Conservation (phyloP, 768 basidiomycete species). For the Amyloporia xantha region DNA sequence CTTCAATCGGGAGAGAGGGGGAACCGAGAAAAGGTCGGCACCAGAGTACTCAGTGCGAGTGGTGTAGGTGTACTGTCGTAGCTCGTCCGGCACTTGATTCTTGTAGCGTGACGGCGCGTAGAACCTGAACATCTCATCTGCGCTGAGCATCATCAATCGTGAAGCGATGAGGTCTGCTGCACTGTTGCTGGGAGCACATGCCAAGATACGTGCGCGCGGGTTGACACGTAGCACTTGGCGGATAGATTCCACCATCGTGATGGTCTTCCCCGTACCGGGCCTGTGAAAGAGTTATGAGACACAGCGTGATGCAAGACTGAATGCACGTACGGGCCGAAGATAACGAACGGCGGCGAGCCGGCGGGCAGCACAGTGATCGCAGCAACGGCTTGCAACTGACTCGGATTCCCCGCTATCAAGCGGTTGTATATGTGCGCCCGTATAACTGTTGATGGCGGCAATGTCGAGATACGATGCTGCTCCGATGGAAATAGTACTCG, state of each 20-base stretch:
- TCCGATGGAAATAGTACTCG: slow-evolving; percentile 45
- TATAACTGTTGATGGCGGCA: slow-evolving; percentile 8
- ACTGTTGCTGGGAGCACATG: slow-evolving; percentile 31
- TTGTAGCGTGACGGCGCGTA: slow-evolving; percentile 41
- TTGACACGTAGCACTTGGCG: slow-evolving; percentile 25
- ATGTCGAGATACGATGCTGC: slow-evolving; percentile 21
- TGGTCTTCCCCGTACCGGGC: slow-evolving; percentile 35
- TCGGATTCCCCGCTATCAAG: slow-evolving; percentile 37
- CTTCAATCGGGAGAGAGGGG: slow-evolving; percentile 31
- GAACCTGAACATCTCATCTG: slow-evolving; percentile 42
- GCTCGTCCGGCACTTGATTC: slow-evolving; percentile 27
- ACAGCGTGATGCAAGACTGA: no score
- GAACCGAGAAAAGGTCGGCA: slow-evolving; percentile 34
- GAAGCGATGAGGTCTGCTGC: slow-evolving; percentile 30
- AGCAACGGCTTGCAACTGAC: slow-evolving; percentile 43
- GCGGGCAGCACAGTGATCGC: slow-evolving; percentile 37
- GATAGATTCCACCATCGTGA: slow-evolving; percentile 32
- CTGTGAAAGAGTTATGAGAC: slow-evolving; percentile 12
- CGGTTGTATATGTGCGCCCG: slow-evolving; percentile 31
- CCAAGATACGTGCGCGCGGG: slow-evolving; percentile 21
- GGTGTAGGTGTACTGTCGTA: slow-evolving; percentile 32
- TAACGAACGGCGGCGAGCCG: slow-evolving; percentile 48
- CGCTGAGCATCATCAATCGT: slow-evolving; percentile 19
- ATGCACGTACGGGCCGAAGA: slow-evolving; percentile 54
- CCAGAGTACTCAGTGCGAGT: slow-evolving; percentile 29